Evolutionary conservation across 2,329 filamentous ascomycete genomes (phyloP).

Genomic region (Sporothrix variecibatus): DNA sequence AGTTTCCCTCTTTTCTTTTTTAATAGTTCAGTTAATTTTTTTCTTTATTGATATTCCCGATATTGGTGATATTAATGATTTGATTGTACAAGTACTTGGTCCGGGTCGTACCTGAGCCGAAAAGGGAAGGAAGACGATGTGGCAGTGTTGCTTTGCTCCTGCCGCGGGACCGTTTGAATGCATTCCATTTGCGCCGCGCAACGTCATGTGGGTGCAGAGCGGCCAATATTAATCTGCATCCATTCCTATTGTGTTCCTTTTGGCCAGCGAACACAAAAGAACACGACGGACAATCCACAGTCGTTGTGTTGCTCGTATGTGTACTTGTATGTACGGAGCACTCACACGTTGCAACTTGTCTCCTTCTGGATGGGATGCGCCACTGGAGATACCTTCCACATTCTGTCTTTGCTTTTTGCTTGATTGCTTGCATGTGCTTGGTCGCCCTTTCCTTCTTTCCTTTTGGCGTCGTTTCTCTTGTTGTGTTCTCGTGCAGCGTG

Average conservation of each 20-base stretch:
- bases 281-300: background rate
- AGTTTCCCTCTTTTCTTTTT: background rate
- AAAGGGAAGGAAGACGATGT: background rate
- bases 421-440: background rate
- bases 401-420: background rate
- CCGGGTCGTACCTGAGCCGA: background rate
- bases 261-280: background rate
- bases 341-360: constrained; percentile 9
- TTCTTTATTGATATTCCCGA: background rate
- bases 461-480: background rate
- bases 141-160: background rate
- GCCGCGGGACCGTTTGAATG: background rate
- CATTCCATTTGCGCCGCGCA: background rate
- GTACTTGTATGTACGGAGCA: background rate
- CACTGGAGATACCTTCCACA: background rate
- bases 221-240: constrained; percentile 2
- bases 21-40: background rate
- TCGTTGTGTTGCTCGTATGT: background rate
- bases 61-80: background rate
- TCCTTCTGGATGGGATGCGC: constrained; percentile 18
- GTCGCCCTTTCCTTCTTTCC: background rate
- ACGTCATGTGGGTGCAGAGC: constrained; percentile 4
- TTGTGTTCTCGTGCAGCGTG: background rate
- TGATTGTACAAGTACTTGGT: background rate
- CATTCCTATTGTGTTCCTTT: background rate